Percentiles rank a stretch among this genome's conserved stretches.
phyloP scores from a whole-genome alignment of 345 rosid species.

The Eucalyptus globulus region DNA sequence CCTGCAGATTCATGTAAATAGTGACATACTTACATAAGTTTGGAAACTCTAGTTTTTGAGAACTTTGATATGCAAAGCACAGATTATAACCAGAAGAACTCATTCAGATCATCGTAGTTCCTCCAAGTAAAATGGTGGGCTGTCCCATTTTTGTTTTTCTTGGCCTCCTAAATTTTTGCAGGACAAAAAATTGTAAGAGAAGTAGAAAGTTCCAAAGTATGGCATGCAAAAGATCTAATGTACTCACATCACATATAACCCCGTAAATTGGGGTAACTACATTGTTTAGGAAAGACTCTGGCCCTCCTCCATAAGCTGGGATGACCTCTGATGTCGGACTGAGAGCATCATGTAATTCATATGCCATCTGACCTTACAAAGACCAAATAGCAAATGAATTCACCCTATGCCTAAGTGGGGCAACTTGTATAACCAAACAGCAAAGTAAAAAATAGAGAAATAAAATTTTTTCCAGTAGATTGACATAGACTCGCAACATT shows the following conservation, averaged over 20 bases:
- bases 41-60: background rate
- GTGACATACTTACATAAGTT: background rate
- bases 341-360: slow-evolving; percentile 60
- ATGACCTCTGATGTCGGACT: slow-evolving; percentile 32
- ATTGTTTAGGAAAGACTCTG: slow-evolving; percentile 61
- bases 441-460: background rate
- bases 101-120: slow-evolving; percentile 96
- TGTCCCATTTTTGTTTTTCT: slow-evolving; percentile 66
- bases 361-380: slow-evolving; percentile 57
- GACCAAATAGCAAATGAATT: background rate
- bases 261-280: slow-evolving; percentile 75
- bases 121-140: slow-evolving; percentile 91
- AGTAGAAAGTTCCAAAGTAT: background rate
- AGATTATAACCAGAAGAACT: slow-evolving; percentile 70
- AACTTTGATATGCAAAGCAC: background rate
- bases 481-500: background rate
- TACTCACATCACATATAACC: slow-evolving; percentile 48
- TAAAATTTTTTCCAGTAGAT: background rate
- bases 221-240: background rate
- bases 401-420: background rate
- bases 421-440: background rate
- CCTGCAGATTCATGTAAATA: slow-evolving; percentile 24
- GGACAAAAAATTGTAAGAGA: slow-evolving; percentile 1
- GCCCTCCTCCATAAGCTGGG: slow-evolving; percentile 59
- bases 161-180: slow-evolving; percentile 61